Base-by-base conservation (phyloP, 495 filamentous ascomycete species). In the Lasiosphaeria hispida region DNA sequence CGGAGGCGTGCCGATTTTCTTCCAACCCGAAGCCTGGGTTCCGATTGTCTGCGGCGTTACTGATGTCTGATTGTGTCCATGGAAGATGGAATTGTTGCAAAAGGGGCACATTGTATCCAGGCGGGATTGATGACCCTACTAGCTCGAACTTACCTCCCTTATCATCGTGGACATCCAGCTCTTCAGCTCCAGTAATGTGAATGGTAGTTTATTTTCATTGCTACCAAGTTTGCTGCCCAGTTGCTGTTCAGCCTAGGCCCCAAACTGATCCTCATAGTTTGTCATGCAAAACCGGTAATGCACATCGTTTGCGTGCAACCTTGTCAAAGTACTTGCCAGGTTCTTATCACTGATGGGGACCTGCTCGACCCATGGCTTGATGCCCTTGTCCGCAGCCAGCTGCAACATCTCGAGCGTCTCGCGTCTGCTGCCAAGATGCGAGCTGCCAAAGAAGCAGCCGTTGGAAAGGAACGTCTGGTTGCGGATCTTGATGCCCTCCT, bases 361-460 rank as follows among this genome's bases (percentile, higher is more conserved):
- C 66, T 85, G 84, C 77, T 96, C 81, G 18, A 96, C 87, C 87
- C 88, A 91, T 34, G 85, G 83, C 76, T 86, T 85, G 55, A 96
- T 81, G 1, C 85, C 85, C 82, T 90, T 89, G 63, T 93, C 88
- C 7, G 82, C 86, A 1, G 91, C 90, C 56, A 96, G 63, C 74
- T 91, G 78, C 64, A 96, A 67, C 92, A 96, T 96, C 52, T 80
- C 80, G 51, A 91, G 63, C 80, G 89, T 88, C 83, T 96, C 92
- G 30, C 79, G 80, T 10, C 92, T 75, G 64, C 85, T 89, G 10
- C 92, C 91, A 61, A 96, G 79, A 68, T 96, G 91, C 59, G 85
- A 90, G 18, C 86, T 87, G 10, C 88, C 86, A 55, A 96, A 87
- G 61, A 89, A 83, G 64, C 87, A 87, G 42, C 91, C 91, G 63